Base-by-base conservation (phyloP, 2,329 filamentous ascomycete species). In the Calycina marina region DNA sequence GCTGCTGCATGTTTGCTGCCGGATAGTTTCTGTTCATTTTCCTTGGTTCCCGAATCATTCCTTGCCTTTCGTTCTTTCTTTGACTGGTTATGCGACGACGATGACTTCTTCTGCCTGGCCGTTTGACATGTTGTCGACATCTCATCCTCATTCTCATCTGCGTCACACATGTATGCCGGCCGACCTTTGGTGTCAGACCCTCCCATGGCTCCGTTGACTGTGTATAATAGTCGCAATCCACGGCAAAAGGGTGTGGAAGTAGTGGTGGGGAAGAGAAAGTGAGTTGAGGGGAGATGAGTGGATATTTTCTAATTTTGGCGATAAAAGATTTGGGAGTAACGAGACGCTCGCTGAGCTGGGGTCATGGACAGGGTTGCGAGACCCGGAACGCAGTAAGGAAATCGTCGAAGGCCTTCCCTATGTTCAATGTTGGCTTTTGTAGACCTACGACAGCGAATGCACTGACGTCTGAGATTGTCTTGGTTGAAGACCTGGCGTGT, bases 191-290 rank as follows among this genome's bases (percentile, higher is more conserved):
- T 12, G 13, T 29, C 27, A 8, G 27, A 29, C 9, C 14, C 15
- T 10, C 27, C 27, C 27, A 29, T 29, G 15, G 18, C 18, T 14
- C 5, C 9, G 27, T 6, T 11, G n/a, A n/a, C 13, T 31, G 15
- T 17, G 22, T 11, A 13, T 3, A 3, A 22, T 22, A n/a, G n/a
- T 9, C 8, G 20, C 20, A 22, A 22, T 9, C 20, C n/a, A n/a
- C 8, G 8, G n/a, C 20, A 22, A 8, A n/a, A 22, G 8, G n/a
- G 27, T 29, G 27, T 10, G 14, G 24, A 25, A 14, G 32, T 25
- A n/a, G n/a, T n/a, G n/a, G n/a, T n/a, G n/a, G 38, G 36, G 36
- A 36, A 38, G 35, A 35, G 36, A 39, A 33, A 32, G 33, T 29
- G 38, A 38, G 36, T 31, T 34, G 38, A 34, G 31, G 27, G 22